phyloP scores from a whole-genome alignment of 495 filamentous ascomycete species.

The Talaromyces nanjingensis region DNA sequence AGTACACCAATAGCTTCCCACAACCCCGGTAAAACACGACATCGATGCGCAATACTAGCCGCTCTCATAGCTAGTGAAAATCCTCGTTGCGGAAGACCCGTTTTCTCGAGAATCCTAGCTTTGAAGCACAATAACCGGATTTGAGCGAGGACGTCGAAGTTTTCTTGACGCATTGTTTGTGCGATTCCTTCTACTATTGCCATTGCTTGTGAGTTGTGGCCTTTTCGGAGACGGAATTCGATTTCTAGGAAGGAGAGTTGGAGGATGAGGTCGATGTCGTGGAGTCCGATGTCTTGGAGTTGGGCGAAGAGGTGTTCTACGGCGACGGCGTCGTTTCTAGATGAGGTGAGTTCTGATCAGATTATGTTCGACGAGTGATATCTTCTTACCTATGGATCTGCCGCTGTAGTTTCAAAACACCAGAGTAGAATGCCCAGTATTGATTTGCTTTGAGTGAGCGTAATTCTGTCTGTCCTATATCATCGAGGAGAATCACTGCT shows the following conservation, averaged over 20 bases:
- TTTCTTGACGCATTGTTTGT: conserved; percentile 56
- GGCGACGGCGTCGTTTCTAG: conserved; percentile 57
- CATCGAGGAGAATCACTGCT: conserved; percentile 58
- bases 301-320: conserved; percentile 59
- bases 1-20: conserved; percentile 72
- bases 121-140: conserved; percentile 72
- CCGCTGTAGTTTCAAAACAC: conserved; percentile 61
- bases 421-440: conserved; percentile 68
- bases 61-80: conserved; percentile 80
- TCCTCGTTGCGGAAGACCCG: conserved; percentile 68
- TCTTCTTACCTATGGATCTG: conserved; percentile 50
- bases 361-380: neutral
- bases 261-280: conserved; percentile 64
- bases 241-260: conserved; percentile 64
- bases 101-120: conserved; percentile 61
- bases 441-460: conserved; percentile 72
- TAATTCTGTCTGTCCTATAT: conserved; percentile 58
- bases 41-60: conserved; percentile 65
- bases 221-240: conserved; percentile 59
- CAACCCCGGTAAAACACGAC: conserved; percentile 62
- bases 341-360: conserved; percentile 14
- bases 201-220: conserved; percentile 58
- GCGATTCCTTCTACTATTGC: conserved; percentile 59
- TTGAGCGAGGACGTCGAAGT: conserved; percentile 67
- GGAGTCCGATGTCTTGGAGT: conserved; percentile 46